phyloP scores from a whole-genome alignment of 2,329 filamentous ascomycete species.

The Chrysoporthe cubensis region DNA sequence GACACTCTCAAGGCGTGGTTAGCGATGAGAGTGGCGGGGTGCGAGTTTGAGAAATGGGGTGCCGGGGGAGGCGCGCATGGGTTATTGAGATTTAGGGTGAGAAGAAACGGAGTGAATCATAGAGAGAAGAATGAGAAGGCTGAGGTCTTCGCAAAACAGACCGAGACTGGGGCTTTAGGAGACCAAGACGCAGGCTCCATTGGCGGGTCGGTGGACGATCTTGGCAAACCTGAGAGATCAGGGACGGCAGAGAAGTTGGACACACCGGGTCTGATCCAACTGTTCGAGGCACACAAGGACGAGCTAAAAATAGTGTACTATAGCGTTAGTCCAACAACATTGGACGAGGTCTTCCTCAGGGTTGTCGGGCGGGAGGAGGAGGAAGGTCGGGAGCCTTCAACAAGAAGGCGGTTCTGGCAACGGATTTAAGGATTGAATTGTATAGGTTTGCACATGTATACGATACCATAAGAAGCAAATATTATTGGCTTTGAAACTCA shows the following conservation, averaged over 20 bases:
- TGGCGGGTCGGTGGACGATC: conserved; percentile 1
- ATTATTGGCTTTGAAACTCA: too few relatives aligned
- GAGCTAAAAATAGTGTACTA: conserved; percentile 80
- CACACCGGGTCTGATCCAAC: conserved; percentile 25
- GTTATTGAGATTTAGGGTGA: conserved; percentile 22
- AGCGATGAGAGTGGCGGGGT: conserved; percentile 59
- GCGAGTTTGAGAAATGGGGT: conserved; percentile 59
- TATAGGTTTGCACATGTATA: not conserved
- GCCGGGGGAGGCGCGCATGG: conserved; percentile 22
- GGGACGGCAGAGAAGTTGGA: conserved; percentile 45
- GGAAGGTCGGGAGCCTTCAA: conserved; percentile 44
- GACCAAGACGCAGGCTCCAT: conserved; percentile 3
- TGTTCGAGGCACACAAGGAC: conserved; percentile 73
- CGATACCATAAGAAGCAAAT: not conserved
- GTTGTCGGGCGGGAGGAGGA: conserved; percentile 84
- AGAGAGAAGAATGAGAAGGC: conserved; percentile 6
- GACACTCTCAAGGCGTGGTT: conserved; percentile 70
- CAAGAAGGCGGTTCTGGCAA: conserved; percentile 23
- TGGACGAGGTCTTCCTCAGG: conserved; percentile 88
- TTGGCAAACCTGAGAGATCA: conserved; percentile 1
- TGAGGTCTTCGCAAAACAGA: not conserved
- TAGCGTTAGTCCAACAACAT: conserved; percentile 81
- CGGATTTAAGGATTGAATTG: not conserved
- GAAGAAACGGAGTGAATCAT: conserved; percentile 29
- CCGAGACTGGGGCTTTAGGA: not conserved